phyloP scores from a whole-genome alignment of 2,329 filamentous ascomycete genomes.

The Sclerotinia sclerotiorum region DNA sequence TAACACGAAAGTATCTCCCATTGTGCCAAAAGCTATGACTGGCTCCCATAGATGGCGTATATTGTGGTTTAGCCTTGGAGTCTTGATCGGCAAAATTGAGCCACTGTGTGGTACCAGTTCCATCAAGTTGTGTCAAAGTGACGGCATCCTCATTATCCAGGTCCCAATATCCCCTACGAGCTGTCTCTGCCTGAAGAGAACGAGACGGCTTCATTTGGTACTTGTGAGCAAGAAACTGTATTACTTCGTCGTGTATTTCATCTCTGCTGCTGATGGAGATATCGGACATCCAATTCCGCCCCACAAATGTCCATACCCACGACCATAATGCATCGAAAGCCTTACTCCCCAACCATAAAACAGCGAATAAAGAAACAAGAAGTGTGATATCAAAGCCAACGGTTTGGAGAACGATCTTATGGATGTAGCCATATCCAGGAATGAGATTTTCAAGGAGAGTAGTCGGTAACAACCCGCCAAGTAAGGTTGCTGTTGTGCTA shows the following conservation, averaged over 20 bases:
- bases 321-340: conserved; percentile 43
- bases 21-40: conserved; percentile 55
- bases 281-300: conserved; percentile 50
- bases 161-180: conserved; percentile 55
- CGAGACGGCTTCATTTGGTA: conserved; percentile 53
- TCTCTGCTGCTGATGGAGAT: conserved; percentile 56
- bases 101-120: conserved; percentile 45
- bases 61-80: conserved; percentile 52
- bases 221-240: conserved; percentile 58
- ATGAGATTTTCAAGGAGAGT: conserved; percentile 39
- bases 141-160: conserved; percentile 47
- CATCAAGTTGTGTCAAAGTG: conserved; percentile 45
- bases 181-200: conserved; percentile 56
- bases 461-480: conserved; percentile 29
- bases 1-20: conserved; percentile 51
- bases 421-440: conserved; percentile 39
- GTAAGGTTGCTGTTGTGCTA: conserved; percentile 6
- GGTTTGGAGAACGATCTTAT: conserved; percentile 36
- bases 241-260: conserved; percentile 58
- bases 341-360: conserved; percentile 46
- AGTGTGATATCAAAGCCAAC: conserved; percentile 39
- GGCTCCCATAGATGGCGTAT: conserved; percentile 52
- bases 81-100: conserved; percentile 62
- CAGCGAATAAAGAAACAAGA: conserved; percentile 34
- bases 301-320: conserved; percentile 43